Evolutionary conservation across 2,329 filamentous ascomycete genomes (phyloP).

Genomic region (Aspergillus fumigatus): DNA sequence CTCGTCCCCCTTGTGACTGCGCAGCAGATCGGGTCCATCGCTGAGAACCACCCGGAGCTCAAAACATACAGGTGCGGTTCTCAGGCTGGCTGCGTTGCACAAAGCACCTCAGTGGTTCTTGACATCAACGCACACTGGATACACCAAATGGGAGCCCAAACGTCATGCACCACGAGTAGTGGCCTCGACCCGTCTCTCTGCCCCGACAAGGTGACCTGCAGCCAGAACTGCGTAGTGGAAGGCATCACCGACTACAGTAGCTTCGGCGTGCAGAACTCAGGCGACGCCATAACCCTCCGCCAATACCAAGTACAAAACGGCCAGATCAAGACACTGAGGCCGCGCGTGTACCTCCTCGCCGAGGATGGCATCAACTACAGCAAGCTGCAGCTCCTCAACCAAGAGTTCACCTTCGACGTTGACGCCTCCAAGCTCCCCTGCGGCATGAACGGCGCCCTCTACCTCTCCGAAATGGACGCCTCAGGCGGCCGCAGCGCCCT

Average conservation of each 20-base stretch:
- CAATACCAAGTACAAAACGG: slow-evolving; percentile 35
- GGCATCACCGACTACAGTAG: slow-evolving; percentile 47
- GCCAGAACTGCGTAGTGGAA: slow-evolving; percentile 52
- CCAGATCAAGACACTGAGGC: slow-evolving; percentile 35
- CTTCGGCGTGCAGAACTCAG: slow-evolving; percentile 50
- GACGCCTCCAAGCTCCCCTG: slow-evolving; percentile 65
- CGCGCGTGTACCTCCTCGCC: slow-evolving; percentile 57
- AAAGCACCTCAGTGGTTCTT: slow-evolving; percentile 48
- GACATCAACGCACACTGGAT: slow-evolving; percentile 53
- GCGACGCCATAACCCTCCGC: slow-evolving; percentile 44
- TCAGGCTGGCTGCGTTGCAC: slow-evolving; percentile 46
- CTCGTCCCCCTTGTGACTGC: slow-evolving; percentile 44
- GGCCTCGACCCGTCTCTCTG: slow-evolving; percentile 46
- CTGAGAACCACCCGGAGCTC: slow-evolving; percentile 50
- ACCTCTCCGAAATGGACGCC: slow-evolving; percentile 56
- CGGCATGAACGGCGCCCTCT: slow-evolving; percentile 66
- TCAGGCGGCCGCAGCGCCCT: slow-evolving; percentile 53
- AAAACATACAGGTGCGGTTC: slow-evolving; percentile 49
- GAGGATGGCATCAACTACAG: slow-evolving; percentile 57
- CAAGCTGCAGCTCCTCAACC: slow-evolving; percentile 57
- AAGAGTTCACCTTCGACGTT: slow-evolving; percentile 66
- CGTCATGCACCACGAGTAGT: slow-evolving; percentile 50
- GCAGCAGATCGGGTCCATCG: slow-evolving; percentile 47
- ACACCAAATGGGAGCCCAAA: slow-evolving; percentile 39
- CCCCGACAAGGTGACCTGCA: slow-evolving; percentile 45